Base-by-base conservation (phyloP, 1,139 yeast species). In the Pneumocystis jirovecii region DNA sequence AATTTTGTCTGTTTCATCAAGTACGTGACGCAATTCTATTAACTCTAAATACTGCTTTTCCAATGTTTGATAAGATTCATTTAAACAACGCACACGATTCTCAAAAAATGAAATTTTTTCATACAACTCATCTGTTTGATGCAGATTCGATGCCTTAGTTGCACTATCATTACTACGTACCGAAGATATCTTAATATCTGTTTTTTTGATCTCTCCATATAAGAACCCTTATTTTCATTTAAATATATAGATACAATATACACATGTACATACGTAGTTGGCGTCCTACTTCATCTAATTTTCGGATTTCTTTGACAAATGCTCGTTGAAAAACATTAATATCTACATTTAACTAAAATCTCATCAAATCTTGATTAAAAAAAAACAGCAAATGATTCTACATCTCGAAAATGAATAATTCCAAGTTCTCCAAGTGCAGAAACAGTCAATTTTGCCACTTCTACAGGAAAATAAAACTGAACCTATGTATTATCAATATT, bases 391-490 rank as follows among this genome's bases (percentile, higher is more conserved):
- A 4, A 35, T 31, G 4, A 15, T 69, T 72, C 35, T 69, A 75
- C 75, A 75, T 93, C 97, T 68, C 96, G 82, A 75, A 95, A 90
- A 73, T 95, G 97, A 39, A 93, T 87, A 65, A 83, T 79, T 1
- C 96, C 96, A 67, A 86, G 77, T 68, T 84, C 84, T 2, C 98
- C 98, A 60, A 93, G 77, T 2, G 86, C 82, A 65, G 87, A 85
- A 17, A 90, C 95, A 68, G 89, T 85, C 68, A 90, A 96, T 69
- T 97, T 80, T 7, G 96, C 88, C 68, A 89, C 83, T 75, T 93
- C 98, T 44, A 86, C 83, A n/a, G 97, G 89, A 64, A 93, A 85
- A 75, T 88, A 93, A 74, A 93, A 82, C 77, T 93, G 97, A 60
- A 91, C 90, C 69, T 50, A 50, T 8, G 25, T 17, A 25, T 50